Evolutionary conservation across 345 rosid genomes (phyloP).

Genomic region (Moricandia arvensis): DNA sequence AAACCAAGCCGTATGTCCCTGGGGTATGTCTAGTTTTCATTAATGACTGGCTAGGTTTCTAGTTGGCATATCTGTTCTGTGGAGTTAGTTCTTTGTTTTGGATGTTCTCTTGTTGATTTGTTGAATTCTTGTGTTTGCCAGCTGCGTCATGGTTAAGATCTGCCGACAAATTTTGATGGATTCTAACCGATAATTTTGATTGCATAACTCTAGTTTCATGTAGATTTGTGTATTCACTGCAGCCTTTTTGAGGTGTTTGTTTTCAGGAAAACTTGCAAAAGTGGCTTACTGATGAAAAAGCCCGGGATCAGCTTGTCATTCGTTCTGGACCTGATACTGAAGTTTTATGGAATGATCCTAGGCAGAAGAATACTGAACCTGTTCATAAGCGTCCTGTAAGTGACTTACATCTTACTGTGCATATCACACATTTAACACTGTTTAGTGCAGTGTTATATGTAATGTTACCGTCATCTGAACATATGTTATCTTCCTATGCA

Average conservation of each 20-base stretch:
- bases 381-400: conserved; percentile 90
- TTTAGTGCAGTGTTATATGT: not conserved
- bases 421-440: conserved; percentile 13
- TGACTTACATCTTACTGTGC: conserved; percentile 15
- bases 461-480: not conserved
- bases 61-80: no score
- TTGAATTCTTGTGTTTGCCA: no score
- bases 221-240: not conserved
- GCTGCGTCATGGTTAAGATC: no score
- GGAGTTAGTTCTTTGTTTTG: no score
- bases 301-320: conserved; percentile 89
- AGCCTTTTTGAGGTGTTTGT: not conserved
- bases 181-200: no score
- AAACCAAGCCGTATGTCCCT: conserved; percentile 62
- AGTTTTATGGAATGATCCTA: conserved; percentile 93
- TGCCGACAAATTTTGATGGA: no score
- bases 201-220: not conserved
- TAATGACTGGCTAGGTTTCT: not conserved
- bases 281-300: conserved; percentile 93
- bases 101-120: no score
- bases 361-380: conserved; percentile 83
- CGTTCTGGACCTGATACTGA: conserved; percentile 88
- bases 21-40: conserved; percentile 55
- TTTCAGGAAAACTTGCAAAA: conserved; percentile 87
- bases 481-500: conserved; percentile 33